Percentiles rank a stretch among this genome's conserved stretches.
These are phyloP conservation scores for Verticillium nubilum DNA, from an alignment of 2,329 filamentous ascomycete genomes.

Conservation along the genomic window DNA sequence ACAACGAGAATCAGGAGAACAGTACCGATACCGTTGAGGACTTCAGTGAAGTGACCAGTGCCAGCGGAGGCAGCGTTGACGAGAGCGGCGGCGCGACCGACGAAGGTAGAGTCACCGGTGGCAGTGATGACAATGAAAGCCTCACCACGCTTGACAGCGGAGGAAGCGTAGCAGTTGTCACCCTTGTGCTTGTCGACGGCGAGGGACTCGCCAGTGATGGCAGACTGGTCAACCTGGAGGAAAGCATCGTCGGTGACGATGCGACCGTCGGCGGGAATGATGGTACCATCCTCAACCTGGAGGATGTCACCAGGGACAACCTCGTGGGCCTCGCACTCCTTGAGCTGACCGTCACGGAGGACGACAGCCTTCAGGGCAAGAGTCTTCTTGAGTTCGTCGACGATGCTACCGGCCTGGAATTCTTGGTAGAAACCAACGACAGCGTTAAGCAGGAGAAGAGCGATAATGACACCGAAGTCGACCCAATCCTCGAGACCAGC, in stretches of 20 bases:
- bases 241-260: slow-evolving; percentile 80
- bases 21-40: slow-evolving; percentile 81
- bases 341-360: slow-evolving; percentile 71
- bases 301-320: slow-evolving; percentile 89
- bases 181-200: slow-evolving; percentile 83
- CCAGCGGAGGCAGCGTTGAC: slow-evolving; percentile 71
- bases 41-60: slow-evolving; percentile 84
- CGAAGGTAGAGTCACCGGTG: slow-evolving; percentile 86
- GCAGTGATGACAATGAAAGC: slow-evolving; percentile 76
- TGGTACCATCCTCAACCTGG: slow-evolving; percentile 86
- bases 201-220: slow-evolving; percentile 87
- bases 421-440: slow-evolving; percentile 84
- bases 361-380: slow-evolving; percentile 84
- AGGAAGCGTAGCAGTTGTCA: slow-evolving; percentile 80
- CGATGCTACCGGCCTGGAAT: slow-evolving; percentile 83
- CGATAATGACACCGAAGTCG: slow-evolving; percentile 89
- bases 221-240: slow-evolving; percentile 86
- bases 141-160: slow-evolving; percentile 85
- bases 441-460: slow-evolving; percentile 77
- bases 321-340: slow-evolving; percentile 76
- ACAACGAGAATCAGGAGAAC: slow-evolving; percentile 76
- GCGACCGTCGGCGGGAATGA: slow-evolving; percentile 83
- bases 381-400: slow-evolving; percentile 87
- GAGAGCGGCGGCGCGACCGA: slow-evolving; percentile 81
- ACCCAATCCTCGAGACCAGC: slow-evolving; percentile 86